Conservation (phyloP, 768 basidiomycete genomes). For the Erythrobasidium yunnanense region DNA sequence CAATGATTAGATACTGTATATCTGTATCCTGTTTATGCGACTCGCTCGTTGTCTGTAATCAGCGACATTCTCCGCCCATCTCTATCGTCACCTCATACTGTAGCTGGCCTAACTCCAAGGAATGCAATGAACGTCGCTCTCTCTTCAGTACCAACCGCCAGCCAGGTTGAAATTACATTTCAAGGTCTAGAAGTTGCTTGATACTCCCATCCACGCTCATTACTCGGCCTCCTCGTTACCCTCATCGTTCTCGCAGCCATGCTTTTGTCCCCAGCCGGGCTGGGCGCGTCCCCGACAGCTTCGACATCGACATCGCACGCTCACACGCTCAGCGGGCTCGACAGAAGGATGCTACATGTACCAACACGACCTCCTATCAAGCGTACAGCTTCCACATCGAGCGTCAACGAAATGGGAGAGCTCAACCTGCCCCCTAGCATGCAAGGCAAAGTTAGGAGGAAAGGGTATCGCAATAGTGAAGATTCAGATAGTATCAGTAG, state of each 20-base stretch:
- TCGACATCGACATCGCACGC: no score
- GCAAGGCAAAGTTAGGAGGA: neutral
- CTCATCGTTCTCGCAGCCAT: neutral
- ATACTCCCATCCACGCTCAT: no score
- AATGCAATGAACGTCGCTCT: conserved; percentile 5
- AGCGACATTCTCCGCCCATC: no score
- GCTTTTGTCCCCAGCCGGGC: conserved; percentile 13
- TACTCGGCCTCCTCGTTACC: no score
- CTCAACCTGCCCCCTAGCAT: conserved; percentile 1
- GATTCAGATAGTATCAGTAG: neutral
- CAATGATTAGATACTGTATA: neutral
- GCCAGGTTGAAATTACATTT: no score
- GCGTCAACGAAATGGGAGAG: conserved; percentile 24
- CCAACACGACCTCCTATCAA: neutral
- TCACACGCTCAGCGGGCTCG: no score
- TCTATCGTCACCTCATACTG: no score
- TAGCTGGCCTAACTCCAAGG: no score
- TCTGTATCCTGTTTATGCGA: neutral
- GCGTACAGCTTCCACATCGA: conserved; percentile 14
- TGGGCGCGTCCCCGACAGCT: neutral
- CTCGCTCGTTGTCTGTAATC: conserved; percentile 17
- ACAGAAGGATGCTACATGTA: neutral
- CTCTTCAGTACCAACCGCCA: no score
- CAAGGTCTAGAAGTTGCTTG: no score
- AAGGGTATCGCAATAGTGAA: no score